A percentile compares a stretch with the other conserved stretches of the same genome.
Evolutionary conservation across 495 filamentous ascomycete species (phyloP).

Genomic region (Apiosordaria backusii): DNA sequence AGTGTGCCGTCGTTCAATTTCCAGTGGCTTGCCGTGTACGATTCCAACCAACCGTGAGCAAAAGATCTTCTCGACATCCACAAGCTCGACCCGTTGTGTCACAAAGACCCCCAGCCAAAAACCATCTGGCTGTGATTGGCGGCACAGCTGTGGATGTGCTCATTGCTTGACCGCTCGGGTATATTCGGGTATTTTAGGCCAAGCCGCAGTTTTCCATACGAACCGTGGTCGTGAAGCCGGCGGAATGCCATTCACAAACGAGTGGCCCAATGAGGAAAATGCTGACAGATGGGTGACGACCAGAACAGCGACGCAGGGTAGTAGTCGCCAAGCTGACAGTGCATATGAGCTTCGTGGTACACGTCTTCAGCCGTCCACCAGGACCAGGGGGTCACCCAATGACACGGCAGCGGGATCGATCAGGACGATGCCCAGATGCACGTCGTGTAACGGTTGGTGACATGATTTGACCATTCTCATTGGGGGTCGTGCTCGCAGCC

Average conservation of each 20-base stretch:
- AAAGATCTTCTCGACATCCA: background rate
- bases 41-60: background rate
- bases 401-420: background rate
- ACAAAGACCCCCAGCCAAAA: background rate
- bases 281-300: background rate
- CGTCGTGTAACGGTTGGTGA: background rate
- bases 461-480: background rate
- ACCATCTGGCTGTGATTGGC: background rate
- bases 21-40: background rate
- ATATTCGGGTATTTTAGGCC: background rate
- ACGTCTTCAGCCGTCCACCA: background rate
- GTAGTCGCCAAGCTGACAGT: background rate
- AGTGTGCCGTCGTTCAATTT: background rate
- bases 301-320: background rate
- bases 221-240: background rate
- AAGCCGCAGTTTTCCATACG: background rate
- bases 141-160: background rate
- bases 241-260: background rate
- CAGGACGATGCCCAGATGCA: background rate
- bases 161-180: background rate
- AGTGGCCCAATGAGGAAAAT: background rate
- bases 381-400: background rate
- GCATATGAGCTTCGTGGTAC: background rate
- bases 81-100: background rate
- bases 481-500: background rate